Conservation (phyloP, 1,284 basidiomycete genomes). For the Pseudozyma flocculosa region DNA sequence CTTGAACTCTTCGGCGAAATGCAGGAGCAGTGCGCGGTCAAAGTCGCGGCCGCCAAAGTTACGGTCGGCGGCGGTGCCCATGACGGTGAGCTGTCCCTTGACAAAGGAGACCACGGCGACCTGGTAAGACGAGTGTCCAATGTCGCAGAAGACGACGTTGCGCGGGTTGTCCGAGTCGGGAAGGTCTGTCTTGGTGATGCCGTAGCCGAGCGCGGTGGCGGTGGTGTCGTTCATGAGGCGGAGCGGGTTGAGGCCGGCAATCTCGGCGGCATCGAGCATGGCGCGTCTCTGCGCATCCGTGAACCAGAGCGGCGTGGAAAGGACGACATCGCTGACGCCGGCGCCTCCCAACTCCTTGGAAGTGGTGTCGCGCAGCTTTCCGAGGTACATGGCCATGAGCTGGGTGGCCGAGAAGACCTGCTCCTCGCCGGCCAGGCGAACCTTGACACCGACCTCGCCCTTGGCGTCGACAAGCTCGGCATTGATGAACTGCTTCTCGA, state of each 20-base stretch:
- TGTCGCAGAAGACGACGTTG: slow-evolving; percentile 57
- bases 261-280: slow-evolving; percentile 55
- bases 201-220: slow-evolving; percentile 55
- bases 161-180: slow-evolving; percentile 55
- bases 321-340: slow-evolving; percentile 55
- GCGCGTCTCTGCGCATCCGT: slow-evolving; percentile 55
- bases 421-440: slow-evolving; percentile 52
- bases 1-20: slow-evolving; percentile 58
- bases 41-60: slow-evolving; percentile 58
- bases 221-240: slow-evolving; percentile 57
- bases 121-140: slow-evolving; percentile 58
- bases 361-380: slow-evolving; percentile 55
- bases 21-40: slow-evolving; percentile 55
- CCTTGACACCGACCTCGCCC: slow-evolving; percentile 57
- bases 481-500: slow-evolving; percentile 56
- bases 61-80: slow-evolving; percentile 53
- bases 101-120: slow-evolving; percentile 56
- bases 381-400: slow-evolving; percentile 57
- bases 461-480: slow-evolving; percentile 55
- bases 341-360: slow-evolving; percentile 51
- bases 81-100: slow-evolving; percentile 57
- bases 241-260: slow-evolving; percentile 56
- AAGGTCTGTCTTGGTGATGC: slow-evolving; percentile 58
- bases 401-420: slow-evolving; percentile 56
- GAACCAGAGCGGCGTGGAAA: slow-evolving; percentile 57